phyloP scores from a whole-genome alignment of 352 stramenopile genomes.

The Phytophthora chlamydospora region DNA sequence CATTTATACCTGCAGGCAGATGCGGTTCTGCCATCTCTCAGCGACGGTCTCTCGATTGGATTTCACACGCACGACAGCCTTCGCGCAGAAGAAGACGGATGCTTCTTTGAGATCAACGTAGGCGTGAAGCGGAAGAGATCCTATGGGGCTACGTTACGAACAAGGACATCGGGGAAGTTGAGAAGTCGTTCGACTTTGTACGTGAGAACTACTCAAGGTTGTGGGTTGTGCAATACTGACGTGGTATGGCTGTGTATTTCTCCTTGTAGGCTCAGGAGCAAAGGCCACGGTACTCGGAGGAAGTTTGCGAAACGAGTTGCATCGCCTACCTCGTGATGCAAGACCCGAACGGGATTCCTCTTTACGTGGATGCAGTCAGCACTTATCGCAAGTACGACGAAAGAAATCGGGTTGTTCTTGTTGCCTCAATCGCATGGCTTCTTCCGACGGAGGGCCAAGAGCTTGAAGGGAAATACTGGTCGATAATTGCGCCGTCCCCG shows the following conservation, averaged over 20 bases:
- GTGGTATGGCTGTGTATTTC: too few species aligned
- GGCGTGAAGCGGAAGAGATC: neutral
- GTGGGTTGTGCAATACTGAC: too few species aligned
- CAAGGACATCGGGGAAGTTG: neutral
- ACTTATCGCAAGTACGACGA: neutral
- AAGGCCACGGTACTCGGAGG: neutral
- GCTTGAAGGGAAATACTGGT: constrained; percentile 1
- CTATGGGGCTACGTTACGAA: neutral
- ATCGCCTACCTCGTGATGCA: neutral
- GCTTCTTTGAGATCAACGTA: too few species aligned
- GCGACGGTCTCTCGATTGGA: neutral
- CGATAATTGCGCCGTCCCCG: neutral
- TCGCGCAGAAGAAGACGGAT: too few species aligned
- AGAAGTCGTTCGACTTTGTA: constrained; percentile 1
- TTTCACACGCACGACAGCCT: constrained; percentile 1
- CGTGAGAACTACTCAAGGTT: neutral
- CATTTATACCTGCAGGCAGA: constrained; percentile 3
- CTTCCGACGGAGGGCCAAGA: constrained; percentile 1
- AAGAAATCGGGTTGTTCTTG: neutral
- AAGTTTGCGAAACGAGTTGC: neutral
- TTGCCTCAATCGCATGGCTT: constrained; percentile 5
- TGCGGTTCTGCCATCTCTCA: neutral
- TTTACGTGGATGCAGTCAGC: neutral
- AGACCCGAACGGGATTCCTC: neutral
- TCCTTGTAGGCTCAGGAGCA: neutral